These are phyloP conservation scores for Tuber melanosporum DNA, from an alignment of 495 filamentous ascomycete genomes.

Conservation along the genomic window DNA sequence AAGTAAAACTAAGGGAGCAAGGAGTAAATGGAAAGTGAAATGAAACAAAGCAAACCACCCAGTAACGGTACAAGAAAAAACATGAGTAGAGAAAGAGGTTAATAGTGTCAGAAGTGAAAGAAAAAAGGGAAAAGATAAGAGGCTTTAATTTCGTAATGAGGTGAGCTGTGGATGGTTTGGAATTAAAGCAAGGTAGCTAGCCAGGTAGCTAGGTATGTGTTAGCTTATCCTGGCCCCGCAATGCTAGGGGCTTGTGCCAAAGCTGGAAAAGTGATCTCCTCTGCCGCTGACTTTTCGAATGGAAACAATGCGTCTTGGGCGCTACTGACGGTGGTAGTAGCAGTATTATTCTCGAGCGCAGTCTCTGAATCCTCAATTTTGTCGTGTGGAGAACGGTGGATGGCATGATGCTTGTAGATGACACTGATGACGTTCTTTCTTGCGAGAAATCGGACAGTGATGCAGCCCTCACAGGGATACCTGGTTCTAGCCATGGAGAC, in stretches of 20 bases:
- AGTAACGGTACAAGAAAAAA: not conserved
- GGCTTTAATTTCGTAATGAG: not conserved
- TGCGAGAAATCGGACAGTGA: slow-evolving; percentile 15
- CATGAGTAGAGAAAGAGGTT: not conserved
- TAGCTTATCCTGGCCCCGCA: not conserved
- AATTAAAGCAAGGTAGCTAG: not conserved
- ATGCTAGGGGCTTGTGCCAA: not conserved
- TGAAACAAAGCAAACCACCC: not conserved
- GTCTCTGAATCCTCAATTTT: not conserved
- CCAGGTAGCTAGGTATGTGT: not conserved
- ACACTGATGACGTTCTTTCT: slow-evolving; percentile 10
- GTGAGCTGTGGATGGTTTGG: not conserved
- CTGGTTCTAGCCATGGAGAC: not conserved
- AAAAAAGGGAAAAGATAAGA: not conserved
- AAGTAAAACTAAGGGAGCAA: not conserved
- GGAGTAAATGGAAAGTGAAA: not conserved
- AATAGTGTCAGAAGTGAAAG: not conserved
- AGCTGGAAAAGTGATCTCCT: not conserved
- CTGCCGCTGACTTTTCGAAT: not conserved
- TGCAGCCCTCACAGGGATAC: slow-evolving; percentile 21
- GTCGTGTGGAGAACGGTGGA: slow-evolving; percentile 10
- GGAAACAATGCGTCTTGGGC: not conserved
- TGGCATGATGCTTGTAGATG: slow-evolving; percentile 23
- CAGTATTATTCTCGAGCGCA: not conserved
- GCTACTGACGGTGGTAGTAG: not conserved